Base-by-base conservation (phyloP, 176 grass and related monocot species). In the Raddia distichophylla region DNA sequence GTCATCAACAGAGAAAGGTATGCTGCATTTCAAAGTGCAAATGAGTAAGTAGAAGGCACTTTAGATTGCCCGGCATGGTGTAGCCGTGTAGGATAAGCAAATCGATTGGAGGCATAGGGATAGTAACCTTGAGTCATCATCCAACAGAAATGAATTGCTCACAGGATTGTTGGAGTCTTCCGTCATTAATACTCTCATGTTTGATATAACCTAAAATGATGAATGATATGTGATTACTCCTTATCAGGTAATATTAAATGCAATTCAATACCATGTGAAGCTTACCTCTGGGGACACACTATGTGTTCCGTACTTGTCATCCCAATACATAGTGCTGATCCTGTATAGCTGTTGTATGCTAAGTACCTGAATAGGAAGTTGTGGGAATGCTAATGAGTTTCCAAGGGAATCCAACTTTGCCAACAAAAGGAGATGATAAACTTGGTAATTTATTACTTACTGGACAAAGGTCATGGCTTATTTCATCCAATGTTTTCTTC, bases 311-410 rank as follows among this genome's bases (percentile, higher is more conserved):
- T 98, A 98, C 76, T 98, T 98, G 73, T 98, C 96, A 88, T 98
- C 96, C 96, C 96, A 98, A 76, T 98, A 98, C 96, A 98, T 98
- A 59, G 96, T 98, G 80, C 96, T 95, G 69, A 98, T 98, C 79
- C 96, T 86, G 82, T 98, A 98, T 89, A 98, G 85, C 65, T 98
- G 96, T 82, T 98, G 96, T 89, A 98, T 95, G 74, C 93, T 93
- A 59, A 98, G 92, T 75, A 89, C 93, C 96, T 98, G 80, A 71
- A 91, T 69, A 86, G 10, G 59, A 77, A 73, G 46, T 68, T 48
- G 80, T 35, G 62, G 71, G 22, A 62, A 61, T 75, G 68, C 80
- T 69, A 78, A 73, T 59, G 72, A 47, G 78, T 63, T 78, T 83
- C 52, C 69, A 75, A 80, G 46, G 67, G 15, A 56, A 85, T 69